Evolutionary conservation across 2,329 filamentous ascomycete species (phyloP), one percentile per base, ranked within the genome.

Genomic region (Aspergillus sp.): DNA sequence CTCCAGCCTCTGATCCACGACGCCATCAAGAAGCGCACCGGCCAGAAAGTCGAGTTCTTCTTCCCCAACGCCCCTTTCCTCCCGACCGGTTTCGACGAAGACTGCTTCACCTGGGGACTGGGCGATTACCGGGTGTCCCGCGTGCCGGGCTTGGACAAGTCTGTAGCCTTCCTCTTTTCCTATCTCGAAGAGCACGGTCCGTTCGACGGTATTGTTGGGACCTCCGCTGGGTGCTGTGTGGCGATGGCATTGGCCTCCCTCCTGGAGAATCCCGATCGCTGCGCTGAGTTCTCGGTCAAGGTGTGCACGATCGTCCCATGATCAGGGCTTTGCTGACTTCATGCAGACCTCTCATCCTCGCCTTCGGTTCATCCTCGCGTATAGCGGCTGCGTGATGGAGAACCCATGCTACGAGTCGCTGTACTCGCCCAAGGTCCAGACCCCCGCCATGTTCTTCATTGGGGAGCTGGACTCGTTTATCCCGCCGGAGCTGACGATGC

Each of bases 311-410:
- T 5, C 23, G 17, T 5, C n/a, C 17, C 23, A n/a, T 17, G 10
- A 5, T 21, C 2, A 25, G n/a, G n/a, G 29, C 25, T 17, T 9
- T 14, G 17, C 19, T 25, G 9, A 45, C 19, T 9, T 1, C 4
- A 19, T n/a, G 34, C 17, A 52, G 49, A 47, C 44, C n/a, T 19
- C 23, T 9, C 50, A 49, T 5, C 50, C 50, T 10, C 50, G 32
- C 29, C 17, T 53, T 10, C 45, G 36, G 4, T 50, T 50, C 20
- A 38, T 50, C 21, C 5, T 53, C 21, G 19, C 13, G n/a, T 38
- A 47, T 23, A 50, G 52, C 23, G 29, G 47, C 11, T 54, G 46
- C 14, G 42, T 36, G 21, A 31, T 44, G 11, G 19, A 25, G n/a
- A 47, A 47, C 42, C 36, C 19, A 7, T 16, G 20, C 31, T 54